Evolutionary conservation across 2,329 filamentous ascomycete genomes (phyloP).

Genomic region (Aquanectria penicillioides): DNA sequence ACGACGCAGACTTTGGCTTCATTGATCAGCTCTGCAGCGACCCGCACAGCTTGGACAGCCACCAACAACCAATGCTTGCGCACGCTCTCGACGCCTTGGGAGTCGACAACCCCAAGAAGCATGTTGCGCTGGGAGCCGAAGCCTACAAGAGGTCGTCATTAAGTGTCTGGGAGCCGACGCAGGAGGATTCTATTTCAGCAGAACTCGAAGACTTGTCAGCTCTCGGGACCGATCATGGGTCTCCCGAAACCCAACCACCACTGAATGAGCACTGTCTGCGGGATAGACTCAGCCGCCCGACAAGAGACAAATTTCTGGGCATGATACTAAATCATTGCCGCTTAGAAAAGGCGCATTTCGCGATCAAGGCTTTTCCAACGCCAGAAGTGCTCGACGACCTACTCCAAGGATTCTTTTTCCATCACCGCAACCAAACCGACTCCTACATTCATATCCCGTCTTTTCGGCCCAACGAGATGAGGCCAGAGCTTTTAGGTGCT

Average conservation of each 20-base stretch:
- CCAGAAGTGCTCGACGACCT: conserved; percentile 22
- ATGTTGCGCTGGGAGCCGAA: conserved; percentile 21
- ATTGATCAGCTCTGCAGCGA: conserved; percentile 20
- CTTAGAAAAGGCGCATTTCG: conserved; percentile 17
- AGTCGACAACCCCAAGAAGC: neutral
- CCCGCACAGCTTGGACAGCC: neutral
- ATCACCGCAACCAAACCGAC: conserved; percentile 20
- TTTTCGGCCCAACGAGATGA: conserved; percentile 15
- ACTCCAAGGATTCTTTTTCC: conserved; percentile 23
- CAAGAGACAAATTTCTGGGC: conserved; percentile 23
- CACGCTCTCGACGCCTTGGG: conserved; percentile 9
- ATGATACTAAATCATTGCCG: conserved; percentile 25
- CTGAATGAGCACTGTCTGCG: conserved; percentile 4
- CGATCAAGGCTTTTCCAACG: conserved; percentile 24
- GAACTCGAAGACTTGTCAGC: conserved; percentile 23
- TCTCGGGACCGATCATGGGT: conserved; percentile 14
- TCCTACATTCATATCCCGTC: conserved; percentile 22
- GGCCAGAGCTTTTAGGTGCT: conserved; percentile 16
- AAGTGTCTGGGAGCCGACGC: conserved; percentile 23
- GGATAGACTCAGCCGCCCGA: conserved; percentile 12
- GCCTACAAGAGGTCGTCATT: conserved; percentile 24
- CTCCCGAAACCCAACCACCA: conserved; percentile 10
- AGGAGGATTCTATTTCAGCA: conserved; percentile 17
- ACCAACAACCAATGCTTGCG: conserved; percentile 3
- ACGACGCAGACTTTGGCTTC: conserved; percentile 22